Evolutionary conservation across 1,139 yeast genomes (phyloP).

Genomic region (Wickerhamomyces sp.): DNA sequence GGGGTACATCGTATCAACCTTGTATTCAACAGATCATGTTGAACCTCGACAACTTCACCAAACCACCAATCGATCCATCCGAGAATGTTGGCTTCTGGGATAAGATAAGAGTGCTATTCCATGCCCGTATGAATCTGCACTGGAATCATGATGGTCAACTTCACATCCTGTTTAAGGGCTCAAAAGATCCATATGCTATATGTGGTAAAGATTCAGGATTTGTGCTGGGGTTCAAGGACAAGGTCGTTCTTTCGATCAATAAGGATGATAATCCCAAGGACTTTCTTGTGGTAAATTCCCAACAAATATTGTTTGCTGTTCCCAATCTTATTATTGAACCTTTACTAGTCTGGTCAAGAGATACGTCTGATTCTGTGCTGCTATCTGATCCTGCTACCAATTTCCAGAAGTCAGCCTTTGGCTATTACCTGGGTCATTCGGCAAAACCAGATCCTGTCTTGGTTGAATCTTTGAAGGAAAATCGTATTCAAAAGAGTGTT

Average conservation of each 20-base stretch:
- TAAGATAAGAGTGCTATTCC: conserved; percentile 56
- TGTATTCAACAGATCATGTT: conserved; percentile 79
- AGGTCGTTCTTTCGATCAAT: conserved; percentile 58
- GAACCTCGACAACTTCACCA: conserved; percentile 78
- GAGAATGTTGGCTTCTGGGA: conserved; percentile 82
- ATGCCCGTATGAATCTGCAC: conserved; percentile 44
- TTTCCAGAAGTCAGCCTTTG: conserved; percentile 45
- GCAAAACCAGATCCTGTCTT: conserved; percentile 18
- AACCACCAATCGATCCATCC: conserved; percentile 79
- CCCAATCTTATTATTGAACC: conserved; percentile 62
- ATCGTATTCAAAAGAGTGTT: conserved; percentile 45
- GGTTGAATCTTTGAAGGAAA: conserved; percentile 19
- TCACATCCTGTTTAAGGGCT: conserved; percentile 57
- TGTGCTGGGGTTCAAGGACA: conserved; percentile 69
- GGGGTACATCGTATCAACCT: conserved; percentile 86
- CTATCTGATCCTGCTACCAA: conserved; percentile 39
- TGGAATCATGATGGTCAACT: conserved; percentile 52
- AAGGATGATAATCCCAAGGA: conserved; percentile 57
- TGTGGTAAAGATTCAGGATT: conserved; percentile 74
- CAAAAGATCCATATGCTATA: conserved; percentile 70
- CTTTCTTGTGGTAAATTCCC: conserved; percentile 59
- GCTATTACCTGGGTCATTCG: conserved; percentile 40
- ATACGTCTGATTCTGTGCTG: conserved; percentile 37
- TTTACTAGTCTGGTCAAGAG: conserved; percentile 57
- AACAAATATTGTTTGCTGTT: conserved; percentile 64